A percentile compares a stretch with the other conserved stretches of the same genome.
Conservation (phyloP, 2,329 filamentous ascomycete genomes). For the Cylindrodendrum hubeiense region DNA sequence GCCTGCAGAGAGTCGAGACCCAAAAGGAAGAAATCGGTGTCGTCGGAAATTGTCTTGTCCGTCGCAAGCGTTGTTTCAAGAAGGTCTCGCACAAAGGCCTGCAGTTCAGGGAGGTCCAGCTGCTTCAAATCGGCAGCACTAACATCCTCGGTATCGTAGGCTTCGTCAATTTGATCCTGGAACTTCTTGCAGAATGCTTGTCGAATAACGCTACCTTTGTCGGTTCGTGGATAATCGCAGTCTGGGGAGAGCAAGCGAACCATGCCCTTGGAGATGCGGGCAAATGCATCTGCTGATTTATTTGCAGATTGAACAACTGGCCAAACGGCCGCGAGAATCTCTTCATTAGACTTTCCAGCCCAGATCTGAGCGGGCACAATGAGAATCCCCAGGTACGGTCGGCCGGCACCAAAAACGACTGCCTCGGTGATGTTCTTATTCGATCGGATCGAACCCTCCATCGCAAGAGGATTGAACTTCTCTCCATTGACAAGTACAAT, state of each 20-base stretch:
- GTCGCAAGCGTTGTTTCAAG: constrained; percentile 42
- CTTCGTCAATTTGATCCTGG: constrained; percentile 55
- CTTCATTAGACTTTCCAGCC: constrained; percentile 24
- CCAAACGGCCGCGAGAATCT: constrained; percentile 49
- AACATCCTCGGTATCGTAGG: constrained; percentile 49
- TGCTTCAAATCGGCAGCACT: constrained; percentile 32
- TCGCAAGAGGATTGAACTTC: constrained; percentile 73
- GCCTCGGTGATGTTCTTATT: constrained; percentile 61
- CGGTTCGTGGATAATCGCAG: constrained; percentile 59
- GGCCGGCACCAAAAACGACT: constrained; percentile 71
- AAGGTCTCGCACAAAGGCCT: constrained; percentile 48
- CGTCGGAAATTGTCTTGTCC: constrained; percentile 45
- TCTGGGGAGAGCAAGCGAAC: constrained; percentile 60
- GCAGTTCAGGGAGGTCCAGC: constrained; percentile 41
- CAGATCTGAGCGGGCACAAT: constrained; percentile 11
- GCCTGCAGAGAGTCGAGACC: constrained; percentile 71
- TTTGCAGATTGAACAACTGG: constrained; percentile 50
- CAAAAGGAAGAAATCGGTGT: constrained; percentile 68
- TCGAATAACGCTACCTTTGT: constrained; percentile 66
- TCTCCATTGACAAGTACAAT: constrained; percentile 74
- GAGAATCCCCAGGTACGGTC: constrained; percentile 45
- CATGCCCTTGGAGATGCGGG: constrained; percentile 60
- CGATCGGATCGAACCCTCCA: constrained; percentile 67
- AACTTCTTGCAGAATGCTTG: constrained; percentile 61
- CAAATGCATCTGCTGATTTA: constrained; percentile 46